These are phyloP conservation scores for Calonectria naviculata DNA, from an alignment of 2,329 filamentous ascomycete species.

Conservation along the genomic window DNA sequence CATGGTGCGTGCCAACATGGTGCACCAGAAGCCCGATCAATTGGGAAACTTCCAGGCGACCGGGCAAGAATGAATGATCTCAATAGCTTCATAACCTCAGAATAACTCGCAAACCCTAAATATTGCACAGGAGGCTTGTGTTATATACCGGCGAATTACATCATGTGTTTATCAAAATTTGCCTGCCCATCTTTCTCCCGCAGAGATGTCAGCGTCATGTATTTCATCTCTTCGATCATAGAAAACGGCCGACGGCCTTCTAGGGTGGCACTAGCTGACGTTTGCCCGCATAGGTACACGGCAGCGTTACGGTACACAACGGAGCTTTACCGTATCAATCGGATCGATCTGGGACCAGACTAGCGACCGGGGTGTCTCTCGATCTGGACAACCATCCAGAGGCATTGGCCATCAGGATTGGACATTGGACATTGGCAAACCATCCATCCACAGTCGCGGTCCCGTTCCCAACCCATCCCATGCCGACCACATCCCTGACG, in stretches of 20 bases:
- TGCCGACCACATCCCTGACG: constrained; percentile 4
- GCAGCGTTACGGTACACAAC: constrained; percentile 11
- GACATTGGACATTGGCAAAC: background rate
- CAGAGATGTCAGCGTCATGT: too few species aligned
- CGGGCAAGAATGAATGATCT: too few species aligned
- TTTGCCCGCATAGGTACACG: background rate
- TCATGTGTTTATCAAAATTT: too few species aligned
- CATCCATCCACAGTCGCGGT: background rate
- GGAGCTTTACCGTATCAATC: constrained; percentile 17
- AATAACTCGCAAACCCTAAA: too few species aligned
- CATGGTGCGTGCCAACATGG: too few species aligned
- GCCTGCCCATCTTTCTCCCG: too few species aligned
- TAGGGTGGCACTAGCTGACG: background rate
- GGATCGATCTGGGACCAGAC: constrained; percentile 6
- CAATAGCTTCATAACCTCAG: too few species aligned
- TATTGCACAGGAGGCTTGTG: too few species aligned
- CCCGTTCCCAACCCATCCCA: background rate
- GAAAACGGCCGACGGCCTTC: constrained; percentile 8
- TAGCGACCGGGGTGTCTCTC: background rate
- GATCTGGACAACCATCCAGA: constrained; percentile 6
- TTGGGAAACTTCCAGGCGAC: too few species aligned
- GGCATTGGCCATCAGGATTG: constrained; percentile 8
- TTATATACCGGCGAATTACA: too few species aligned
- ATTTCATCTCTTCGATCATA: too few species aligned
- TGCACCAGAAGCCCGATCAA: too few species aligned